phyloP scores from a whole-genome alignment of 73 alveolate species.

The Blepharisma stoltei region DNA sequence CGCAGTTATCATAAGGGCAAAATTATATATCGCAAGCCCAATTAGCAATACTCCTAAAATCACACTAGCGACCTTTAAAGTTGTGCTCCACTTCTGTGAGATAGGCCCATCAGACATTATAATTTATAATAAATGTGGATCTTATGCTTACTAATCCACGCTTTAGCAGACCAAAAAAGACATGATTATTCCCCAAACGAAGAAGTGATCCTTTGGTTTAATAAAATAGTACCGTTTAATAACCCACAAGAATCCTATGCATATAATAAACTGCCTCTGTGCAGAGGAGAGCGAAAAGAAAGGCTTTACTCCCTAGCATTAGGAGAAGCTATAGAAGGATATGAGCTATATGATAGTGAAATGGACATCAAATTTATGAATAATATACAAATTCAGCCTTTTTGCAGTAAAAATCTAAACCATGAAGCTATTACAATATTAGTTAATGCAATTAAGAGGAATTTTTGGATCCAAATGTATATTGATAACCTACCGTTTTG shows the following conservation, averaged over 20 bases:
- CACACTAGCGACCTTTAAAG: no score
- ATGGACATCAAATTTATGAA: slow-evolving; percentile 6
- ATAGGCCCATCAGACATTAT: no score
- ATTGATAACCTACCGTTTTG: slow-evolving; percentile 12
- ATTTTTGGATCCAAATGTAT: slow-evolving; percentile 37
- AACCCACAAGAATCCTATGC: slow-evolving; percentile 31
- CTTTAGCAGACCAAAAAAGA: slow-evolving; percentile 14
- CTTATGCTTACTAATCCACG: neutral
- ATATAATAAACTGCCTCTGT: slow-evolving; percentile 10
- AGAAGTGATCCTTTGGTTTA: slow-evolving; percentile 27
- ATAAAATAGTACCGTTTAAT: slow-evolving; percentile 24
- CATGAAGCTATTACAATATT: neutral
- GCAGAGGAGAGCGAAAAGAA: slow-evolving; percentile 18
- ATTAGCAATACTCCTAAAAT: no score
- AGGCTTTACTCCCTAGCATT: neutral
- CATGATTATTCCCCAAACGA: slow-evolving; percentile 21
- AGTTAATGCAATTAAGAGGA: neutral
- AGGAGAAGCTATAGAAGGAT: slow-evolving; percentile 32
- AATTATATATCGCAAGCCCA: no score
- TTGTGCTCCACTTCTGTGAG: no score
- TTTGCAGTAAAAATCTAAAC: neutral
- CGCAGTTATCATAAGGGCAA: no score
- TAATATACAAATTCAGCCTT: neutral
- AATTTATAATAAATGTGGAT: slow-evolving; percentile 17
- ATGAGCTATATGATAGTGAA: slow-evolving; percentile 32